Base-by-base conservation (phyloP, 148 eudicot genomes). In the Salicornia ramosissima region DNA sequence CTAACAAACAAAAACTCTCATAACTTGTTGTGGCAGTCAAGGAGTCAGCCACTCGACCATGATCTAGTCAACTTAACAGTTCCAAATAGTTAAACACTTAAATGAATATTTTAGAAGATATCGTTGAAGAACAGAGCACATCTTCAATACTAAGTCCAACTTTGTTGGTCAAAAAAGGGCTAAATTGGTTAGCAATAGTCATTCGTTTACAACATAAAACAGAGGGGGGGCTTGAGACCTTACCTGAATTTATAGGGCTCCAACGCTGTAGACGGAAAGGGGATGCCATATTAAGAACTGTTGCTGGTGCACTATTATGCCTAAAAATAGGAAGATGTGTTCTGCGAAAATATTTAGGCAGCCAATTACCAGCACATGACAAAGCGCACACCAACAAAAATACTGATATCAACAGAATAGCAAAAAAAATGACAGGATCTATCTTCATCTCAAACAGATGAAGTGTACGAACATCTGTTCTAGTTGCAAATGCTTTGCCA, bases 191-290 rank as follows among this genome's bases (percentile, higher is more conserved):
- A 43, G 15, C 15, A 43, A 64, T 57, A 28, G 54, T 64, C n/a
- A 19, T 60, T 72, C 52, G 54, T 12, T 55, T 24, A 39, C 19
- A 36, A 26, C 34, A 55, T 5, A 50, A 59, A 50, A 55, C 3
- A 72, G 31, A 63, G 57, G 39, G 26, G 40, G 8, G 15, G 65
- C 0, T 22, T 7, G 61, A 73, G 66, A 74, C 54, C 77, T 79
- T 83, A 90, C 98, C 96, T 68, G 89, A 69, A 78, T 56, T 87
- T n/a, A 84, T 73, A 71, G 90, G 82, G 79, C 90, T 90, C 98
- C 98, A 90, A 21, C 81, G 80, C 74, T 69, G 85, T 69, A 90
- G 82, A 63, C 82, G 79, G 67, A 90, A 90, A 81, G 90, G 89
- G 33, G 89, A 77, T 22, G 95, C 71, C 51, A 85, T 81, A 71